Evolutionary conservation across 2,329 filamentous ascomycete genomes (phyloP).

Genomic region (Phaeosphaeriaceae sp.): DNA sequence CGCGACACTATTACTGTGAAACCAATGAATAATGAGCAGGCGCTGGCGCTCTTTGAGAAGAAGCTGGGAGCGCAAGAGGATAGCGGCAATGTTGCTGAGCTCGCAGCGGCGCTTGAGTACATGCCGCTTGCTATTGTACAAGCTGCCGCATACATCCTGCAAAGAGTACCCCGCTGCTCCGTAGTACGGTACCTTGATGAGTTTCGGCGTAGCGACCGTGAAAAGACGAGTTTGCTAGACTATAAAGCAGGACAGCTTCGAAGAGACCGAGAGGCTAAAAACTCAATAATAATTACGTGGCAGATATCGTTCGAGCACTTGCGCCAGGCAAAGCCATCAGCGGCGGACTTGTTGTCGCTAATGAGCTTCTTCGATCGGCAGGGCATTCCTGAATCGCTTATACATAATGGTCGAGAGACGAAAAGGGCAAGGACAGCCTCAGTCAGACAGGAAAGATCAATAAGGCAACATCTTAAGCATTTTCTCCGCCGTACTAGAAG

Average conservation of each 20-base stretch:
- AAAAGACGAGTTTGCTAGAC: conserved; percentile 12
- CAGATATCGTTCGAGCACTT: conserved; percentile 43
- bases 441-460: too few species aligned
- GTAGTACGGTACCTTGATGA: not conserved
- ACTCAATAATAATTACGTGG: conserved; percentile 48
- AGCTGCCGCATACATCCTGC: conserved; percentile 30
- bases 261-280: conserved; percentile 25
- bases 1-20: conserved; percentile 18
- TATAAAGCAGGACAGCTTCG: not conserved
- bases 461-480: too few species aligned
- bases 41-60: conserved; percentile 27
- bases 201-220: conserved; percentile 41
- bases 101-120: conserved; percentile 27
- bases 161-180: conserved; percentile 14
- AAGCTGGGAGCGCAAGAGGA: conserved; percentile 16
- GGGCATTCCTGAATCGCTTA: conserved; percentile 40
- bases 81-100: conserved; percentile 7
- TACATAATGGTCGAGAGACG: not conserved
- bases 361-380: conserved; percentile 58
- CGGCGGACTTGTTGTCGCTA: conserved; percentile 52
- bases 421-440: not conserved
- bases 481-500: too few species aligned
- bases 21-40: conserved; percentile 27
- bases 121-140: too few species aligned
- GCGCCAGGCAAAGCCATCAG: conserved; percentile 26